These are phyloP conservation scores for Syzygium aqueum DNA, from an alignment of 345 rosid species.

Conservation along the genomic window DNA sequence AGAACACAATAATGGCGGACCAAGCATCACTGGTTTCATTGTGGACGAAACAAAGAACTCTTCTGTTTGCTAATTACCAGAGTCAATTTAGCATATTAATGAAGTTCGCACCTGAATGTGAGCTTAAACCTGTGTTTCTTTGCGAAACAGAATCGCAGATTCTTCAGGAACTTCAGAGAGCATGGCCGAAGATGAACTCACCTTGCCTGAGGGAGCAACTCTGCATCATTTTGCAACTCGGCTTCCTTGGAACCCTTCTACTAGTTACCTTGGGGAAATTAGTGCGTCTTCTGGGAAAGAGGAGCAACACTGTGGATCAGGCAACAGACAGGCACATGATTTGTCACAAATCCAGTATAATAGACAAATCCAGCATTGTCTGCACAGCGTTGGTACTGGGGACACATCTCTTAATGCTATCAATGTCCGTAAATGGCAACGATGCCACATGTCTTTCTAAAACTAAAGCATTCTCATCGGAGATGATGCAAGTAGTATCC, in stretches of 20 bases:
- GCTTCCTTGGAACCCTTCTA: slow-evolving; percentile 40
- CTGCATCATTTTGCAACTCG: slow-evolving; percentile 34
- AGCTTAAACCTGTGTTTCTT: background rate
- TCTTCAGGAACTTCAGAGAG: slow-evolving; percentile 4
- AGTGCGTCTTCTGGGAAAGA: slow-evolving; percentile 15
- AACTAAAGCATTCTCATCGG: slow-evolving; percentile 32
- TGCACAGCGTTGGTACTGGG: slow-evolving; percentile 35
- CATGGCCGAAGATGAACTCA: slow-evolving; percentile 31
- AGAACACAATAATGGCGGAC: background rate
- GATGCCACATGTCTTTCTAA: slow-evolving; percentile 17
- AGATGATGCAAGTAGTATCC: slow-evolving; percentile 33
- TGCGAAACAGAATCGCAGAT: slow-evolving; percentile 19
- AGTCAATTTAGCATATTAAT: background rate
- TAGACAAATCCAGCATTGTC: slow-evolving; percentile 29
- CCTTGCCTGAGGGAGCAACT: slow-evolving; percentile 50
- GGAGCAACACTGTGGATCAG: slow-evolving; percentile 17
- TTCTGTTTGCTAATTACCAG: background rate
- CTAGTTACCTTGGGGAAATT: slow-evolving; percentile 14
- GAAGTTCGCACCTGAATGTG: background rate
- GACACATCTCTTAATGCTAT: slow-evolving; percentile 34
- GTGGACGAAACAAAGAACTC: background rate
- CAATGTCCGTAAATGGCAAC: slow-evolving; percentile 28
- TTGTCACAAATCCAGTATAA: slow-evolving; percentile 37
- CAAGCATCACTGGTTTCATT: fast-evolving
- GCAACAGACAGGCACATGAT: slow-evolving; percentile 16